Percentiles rank a stretch among this genome's conserved stretches.
phyloP scores from a whole-genome alignment of 2,329 filamentous ascomycete genomes.

The Calonectria multiphialidica region DNA sequence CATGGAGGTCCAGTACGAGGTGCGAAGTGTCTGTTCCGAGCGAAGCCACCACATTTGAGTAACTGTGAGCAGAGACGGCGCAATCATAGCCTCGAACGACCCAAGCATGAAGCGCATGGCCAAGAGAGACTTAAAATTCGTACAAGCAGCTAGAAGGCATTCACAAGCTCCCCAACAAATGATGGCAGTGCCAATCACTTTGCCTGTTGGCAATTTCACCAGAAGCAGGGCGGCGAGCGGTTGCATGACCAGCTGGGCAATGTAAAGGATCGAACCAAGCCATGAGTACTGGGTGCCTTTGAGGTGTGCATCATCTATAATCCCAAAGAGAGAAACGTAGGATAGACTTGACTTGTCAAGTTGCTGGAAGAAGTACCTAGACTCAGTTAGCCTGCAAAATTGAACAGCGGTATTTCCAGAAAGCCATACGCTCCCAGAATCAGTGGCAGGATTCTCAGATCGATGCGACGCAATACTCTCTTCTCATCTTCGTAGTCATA shows the following conservation, averaged over 20 bases:
- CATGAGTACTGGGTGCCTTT: constrained; percentile 70
- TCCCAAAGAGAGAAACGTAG: constrained; percentile 74
- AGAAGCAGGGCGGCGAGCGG: constrained; percentile 67
- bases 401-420: background rate
- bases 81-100: constrained; percentile 55
- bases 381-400: background rate
- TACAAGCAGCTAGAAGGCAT: constrained; percentile 64
- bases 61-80: background rate
- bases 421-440: background rate
- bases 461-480: background rate
- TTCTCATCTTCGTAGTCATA: background rate
- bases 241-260: constrained; percentile 55
- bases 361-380: constrained; percentile 29
- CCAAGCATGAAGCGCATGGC: constrained; percentile 60
- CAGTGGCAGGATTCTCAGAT: background rate
- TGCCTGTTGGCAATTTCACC: constrained; percentile 66
- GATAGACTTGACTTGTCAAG: constrained; percentile 57
- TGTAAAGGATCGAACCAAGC: constrained; percentile 61
- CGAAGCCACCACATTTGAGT: constrained; percentile 9
- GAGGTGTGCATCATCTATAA: constrained; percentile 65
- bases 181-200: constrained; percentile 63
- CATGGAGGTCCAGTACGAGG: constrained; percentile 4
- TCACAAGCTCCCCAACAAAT: constrained; percentile 66
- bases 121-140: constrained; percentile 59
- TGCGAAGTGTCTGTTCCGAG: constrained; percentile 4